Evolutionary conservation across 805 yeast genomes (phyloP).

Genomic region (Teunomyces lycoperdinae): DNA sequence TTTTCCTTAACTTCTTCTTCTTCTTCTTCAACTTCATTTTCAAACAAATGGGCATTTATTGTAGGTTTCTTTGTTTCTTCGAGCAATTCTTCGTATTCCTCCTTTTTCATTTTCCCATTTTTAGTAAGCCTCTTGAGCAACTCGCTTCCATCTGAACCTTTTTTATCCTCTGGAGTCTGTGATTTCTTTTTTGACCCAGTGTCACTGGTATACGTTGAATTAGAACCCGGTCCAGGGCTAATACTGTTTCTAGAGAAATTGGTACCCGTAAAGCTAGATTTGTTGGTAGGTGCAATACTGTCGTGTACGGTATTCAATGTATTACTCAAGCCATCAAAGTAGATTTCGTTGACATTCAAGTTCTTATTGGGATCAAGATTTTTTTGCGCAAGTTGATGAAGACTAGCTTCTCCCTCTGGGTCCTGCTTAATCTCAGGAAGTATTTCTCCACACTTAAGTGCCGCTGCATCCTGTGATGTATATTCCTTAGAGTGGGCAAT

Average conservation of each 20-base stretch:
- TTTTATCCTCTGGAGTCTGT: constrained; percentile 5
- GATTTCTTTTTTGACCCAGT: not conserved
- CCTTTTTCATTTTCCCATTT: constrained; percentile 31
- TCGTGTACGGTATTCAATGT: constrained; percentile 26
- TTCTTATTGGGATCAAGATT: constrained; percentile 42
- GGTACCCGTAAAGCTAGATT: not conserved
- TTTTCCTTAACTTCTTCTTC: constrained; percentile 18
- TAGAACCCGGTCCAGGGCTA: not conserved
- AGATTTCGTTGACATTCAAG: constrained; percentile 36
- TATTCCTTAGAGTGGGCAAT: constrained; percentile 71
- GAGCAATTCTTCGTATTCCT: constrained; percentile 29
- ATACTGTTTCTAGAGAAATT: not conserved
- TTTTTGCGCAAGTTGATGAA: constrained; percentile 32
- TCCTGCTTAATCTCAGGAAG: constrained; percentile 57
- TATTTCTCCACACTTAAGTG: constrained; percentile 60
- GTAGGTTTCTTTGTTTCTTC: constrained; percentile 32
- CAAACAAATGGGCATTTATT: constrained; percentile 35
- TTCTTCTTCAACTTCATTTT: constrained; percentile 33
- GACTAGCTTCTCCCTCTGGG: constrained; percentile 43
- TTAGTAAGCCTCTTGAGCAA: constrained; percentile 37
- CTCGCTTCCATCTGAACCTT: constrained; percentile 17
- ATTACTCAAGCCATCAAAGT: constrained; percentile 31
- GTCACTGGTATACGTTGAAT: constrained; percentile 1
- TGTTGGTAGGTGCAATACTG: not conserved
- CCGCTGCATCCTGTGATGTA: constrained; percentile 72